Percentiles rank a stretch among this genome's conserved stretches.
These are phyloP conservation scores for Nothophoma quercina DNA, from an alignment of 2,329 filamentous ascomycete species.

Conservation along the genomic window DNA sequence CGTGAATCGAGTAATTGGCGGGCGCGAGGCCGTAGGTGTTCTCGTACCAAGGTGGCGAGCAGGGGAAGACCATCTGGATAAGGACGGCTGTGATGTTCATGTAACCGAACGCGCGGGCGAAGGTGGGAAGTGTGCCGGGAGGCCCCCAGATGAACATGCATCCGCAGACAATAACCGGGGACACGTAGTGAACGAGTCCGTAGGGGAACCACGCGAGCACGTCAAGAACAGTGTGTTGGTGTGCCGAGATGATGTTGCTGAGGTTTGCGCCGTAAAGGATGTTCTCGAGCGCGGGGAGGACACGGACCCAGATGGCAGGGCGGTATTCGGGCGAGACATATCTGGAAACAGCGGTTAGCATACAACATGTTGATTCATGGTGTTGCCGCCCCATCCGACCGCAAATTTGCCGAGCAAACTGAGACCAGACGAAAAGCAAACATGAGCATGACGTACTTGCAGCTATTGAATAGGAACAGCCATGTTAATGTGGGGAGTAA, in stretches of 20 bases:
- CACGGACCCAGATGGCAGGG: slow-evolving; percentile 93
- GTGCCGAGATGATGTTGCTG: slow-evolving; percentile 92
- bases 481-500: slow-evolving; percentile 85
- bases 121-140: slow-evolving; percentile 83
- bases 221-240: slow-evolving; percentile 83
- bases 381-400: slow-evolving; percentile 14
- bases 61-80: slow-evolving; percentile 90
- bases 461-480: slow-evolving; percentile 90
- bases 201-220: slow-evolving; percentile 94
- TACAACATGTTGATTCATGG: background rate
- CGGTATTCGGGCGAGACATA: slow-evolving; percentile 90
- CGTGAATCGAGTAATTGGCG: slow-evolving; percentile 89
- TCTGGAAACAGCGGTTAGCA: slow-evolving; percentile 56
- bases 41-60: slow-evolving; percentile 97
- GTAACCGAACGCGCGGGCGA: slow-evolving; percentile 88
- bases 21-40: slow-evolving; percentile 89
- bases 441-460: slow-evolving; percentile 71
- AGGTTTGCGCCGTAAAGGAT: slow-evolving; percentile 95
- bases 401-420: slow-evolving; percentile 1
- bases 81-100: slow-evolving; percentile 88
- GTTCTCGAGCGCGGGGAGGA: slow-evolving; percentile 92
- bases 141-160: slow-evolving; percentile 89
- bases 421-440: slow-evolving; percentile 8
- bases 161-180: slow-evolving; percentile 78
- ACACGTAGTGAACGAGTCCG: slow-evolving; percentile 87